Base-by-base conservation (phyloP, 2,329 filamentous ascomycete species). In the Ophiosphaerella herpotricha region DNA sequence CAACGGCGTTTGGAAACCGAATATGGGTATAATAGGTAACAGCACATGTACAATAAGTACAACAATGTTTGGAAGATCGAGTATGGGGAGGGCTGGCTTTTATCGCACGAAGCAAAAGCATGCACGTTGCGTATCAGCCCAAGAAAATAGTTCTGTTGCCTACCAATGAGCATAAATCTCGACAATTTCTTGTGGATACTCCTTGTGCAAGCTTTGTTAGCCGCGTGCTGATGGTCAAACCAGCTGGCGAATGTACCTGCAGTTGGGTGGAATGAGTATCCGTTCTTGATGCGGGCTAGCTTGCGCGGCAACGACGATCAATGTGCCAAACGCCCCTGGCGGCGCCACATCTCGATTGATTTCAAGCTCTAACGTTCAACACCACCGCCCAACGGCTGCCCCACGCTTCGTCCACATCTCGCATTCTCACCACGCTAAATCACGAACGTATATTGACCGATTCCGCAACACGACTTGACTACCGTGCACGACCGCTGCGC, bases 281-380 rank as follows among this genome's bases (percentile, higher is more conserved):
- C 43, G 42, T 58, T 54, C 52, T 55, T 36, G 42, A 54, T 36
- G 6, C 44, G 47, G 45, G 33, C 51, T 65, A 66, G 61, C 49
- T 52, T 51, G 55, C 47, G 51, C 63, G 61, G 50, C 51, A 60
- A 55, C 43, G 57, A 56, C 47, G 58, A 58, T 63, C 53, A 52
- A 26, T 11, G 36, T 18, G 21, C 16, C 36, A 16, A 16, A 38
- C 54, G 57, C 62, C 60, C 61, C 60, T 62, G 63, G 59, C 62
- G 57, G 56, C 67, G 53, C 62, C 61, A 63, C 63, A 56, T 55
- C 48, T 55, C 54, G 54, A 59, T 52, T 57, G 46, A 42, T 45
- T 43, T 43, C 51, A 42, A 56, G 54, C 40, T 56, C 46, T 21
- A 46, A 52, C 45, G 42, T 50, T 42, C 49, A 51, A 52, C 34